A percentile compares a stretch with the other conserved stretches of the same genome.
These are phyloP conservation scores for Luffa aegyptiaca DNA, from an alignment of 306 rosid species.

Conservation along the genomic window DNA sequence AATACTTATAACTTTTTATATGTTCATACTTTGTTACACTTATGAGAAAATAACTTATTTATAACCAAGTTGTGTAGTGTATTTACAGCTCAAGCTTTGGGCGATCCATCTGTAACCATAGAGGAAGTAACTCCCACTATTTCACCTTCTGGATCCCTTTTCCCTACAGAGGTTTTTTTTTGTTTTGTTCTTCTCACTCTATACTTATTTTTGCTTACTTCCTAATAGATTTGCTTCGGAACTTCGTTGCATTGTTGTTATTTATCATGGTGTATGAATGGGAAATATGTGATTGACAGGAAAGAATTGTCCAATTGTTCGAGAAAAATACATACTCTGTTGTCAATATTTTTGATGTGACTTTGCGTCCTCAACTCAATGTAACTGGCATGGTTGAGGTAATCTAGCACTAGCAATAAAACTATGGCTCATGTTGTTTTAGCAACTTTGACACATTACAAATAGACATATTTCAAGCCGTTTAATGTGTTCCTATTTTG, in stretches of 20 bases:
- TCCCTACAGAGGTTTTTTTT: slow-evolving; percentile 69
- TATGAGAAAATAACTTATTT: slow-evolving; percentile 1
- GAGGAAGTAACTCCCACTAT: slow-evolving; percentile 74
- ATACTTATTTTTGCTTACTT: not conserved
- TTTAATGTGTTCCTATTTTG: not conserved
- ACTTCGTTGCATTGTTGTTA: not conserved
- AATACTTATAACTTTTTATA: no score
- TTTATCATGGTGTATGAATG: not conserved
- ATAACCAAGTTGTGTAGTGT: slow-evolving; percentile 15
- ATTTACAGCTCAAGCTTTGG: slow-evolving; percentile 71
- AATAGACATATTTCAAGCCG: not conserved
- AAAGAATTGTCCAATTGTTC: slow-evolving; percentile 74
- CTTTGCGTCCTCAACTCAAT: slow-evolving; percentile 91
- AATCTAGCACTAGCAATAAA: slow-evolving; percentile 10
- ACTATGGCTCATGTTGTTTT: not conserved
- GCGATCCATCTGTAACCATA: slow-evolving; percentile 73
- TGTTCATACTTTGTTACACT: not conserved
- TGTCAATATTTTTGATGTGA: slow-evolving; percentile 87
- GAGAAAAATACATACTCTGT: slow-evolving; percentile 86
- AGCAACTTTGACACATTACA: not conserved
- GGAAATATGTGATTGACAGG: slow-evolving; percentile 34
- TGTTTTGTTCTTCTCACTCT: slow-evolving; percentile 12
- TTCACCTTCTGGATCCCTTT: slow-evolving; percentile 60
- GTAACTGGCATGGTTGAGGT: slow-evolving; percentile 93
- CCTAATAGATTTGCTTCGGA: not conserved